Evolutionary conservation across 2,329 filamentous ascomycete genomes (phyloP).

Genomic region (Plectosphaerella cucumerina): DNA sequence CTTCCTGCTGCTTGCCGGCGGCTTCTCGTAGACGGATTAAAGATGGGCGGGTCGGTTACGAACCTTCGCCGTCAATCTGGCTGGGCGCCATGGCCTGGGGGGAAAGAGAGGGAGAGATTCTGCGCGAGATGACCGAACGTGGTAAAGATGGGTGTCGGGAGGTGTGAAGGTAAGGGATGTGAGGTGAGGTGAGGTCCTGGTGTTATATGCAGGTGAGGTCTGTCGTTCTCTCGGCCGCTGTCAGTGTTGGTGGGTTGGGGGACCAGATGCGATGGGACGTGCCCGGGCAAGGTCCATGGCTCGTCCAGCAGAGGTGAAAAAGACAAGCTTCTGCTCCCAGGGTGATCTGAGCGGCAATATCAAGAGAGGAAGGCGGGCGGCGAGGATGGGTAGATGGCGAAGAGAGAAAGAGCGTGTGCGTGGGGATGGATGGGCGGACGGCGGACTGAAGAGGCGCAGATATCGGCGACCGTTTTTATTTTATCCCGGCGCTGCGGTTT

Average conservation of each 20-base stretch:
- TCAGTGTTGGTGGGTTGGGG: not conserved
- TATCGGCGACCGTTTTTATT: not conserved
- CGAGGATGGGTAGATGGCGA: not conserved
- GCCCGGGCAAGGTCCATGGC: slow-evolving; percentile 3
- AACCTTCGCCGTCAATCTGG: slow-evolving; percentile 4
- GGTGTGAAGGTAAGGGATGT: no score
- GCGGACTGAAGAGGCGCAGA: not conserved
- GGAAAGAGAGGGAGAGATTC: not conserved
- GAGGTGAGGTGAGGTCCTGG: no score
- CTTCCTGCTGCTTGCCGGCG: not conserved
- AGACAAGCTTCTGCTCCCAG: not conserved
- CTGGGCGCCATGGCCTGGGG: slow-evolving; percentile 1
- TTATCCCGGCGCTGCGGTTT: no score
- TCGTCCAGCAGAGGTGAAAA: not conserved
- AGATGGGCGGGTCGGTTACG: not conserved
- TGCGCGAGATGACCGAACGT: not conserved
- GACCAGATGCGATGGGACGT: not conserved
- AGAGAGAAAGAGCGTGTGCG: not conserved
- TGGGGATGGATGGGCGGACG: not conserved
- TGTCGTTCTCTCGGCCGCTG: slow-evolving; percentile 1
- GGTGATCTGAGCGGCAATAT: not conserved
- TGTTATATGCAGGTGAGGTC: no score
- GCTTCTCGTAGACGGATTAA: not conserved
- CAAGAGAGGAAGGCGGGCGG: not conserved
- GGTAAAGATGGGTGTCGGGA: no score